These are phyloP conservation scores for Pythium brassicae DNA, from an alignment of 352 stramenopile genomes.

Conservation along the genomic window DNA sequence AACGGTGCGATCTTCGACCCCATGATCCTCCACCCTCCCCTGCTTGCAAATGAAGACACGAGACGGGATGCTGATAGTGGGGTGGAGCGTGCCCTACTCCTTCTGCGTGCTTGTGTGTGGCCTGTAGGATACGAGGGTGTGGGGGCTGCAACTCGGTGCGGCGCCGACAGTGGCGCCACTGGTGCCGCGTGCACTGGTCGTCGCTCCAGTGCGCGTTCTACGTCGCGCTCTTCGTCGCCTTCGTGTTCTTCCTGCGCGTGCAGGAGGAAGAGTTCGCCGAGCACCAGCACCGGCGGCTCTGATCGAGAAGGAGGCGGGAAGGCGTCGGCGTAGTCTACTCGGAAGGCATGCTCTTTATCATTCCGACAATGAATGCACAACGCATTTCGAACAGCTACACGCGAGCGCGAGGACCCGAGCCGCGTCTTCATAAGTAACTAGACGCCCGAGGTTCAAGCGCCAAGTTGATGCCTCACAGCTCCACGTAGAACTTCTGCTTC, in stretches of 20 bases:
- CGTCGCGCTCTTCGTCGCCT: constrained; percentile 51
- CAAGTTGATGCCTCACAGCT: too few relatives aligned
- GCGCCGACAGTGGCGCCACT: constrained; percentile 40
- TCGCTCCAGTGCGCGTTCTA: constrained; percentile 61
- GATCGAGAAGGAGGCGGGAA: not conserved
- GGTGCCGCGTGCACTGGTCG: constrained; percentile 47
- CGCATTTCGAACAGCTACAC: constrained; percentile 7
- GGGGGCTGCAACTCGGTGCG: not conserved
- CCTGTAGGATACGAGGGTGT: not conserved
- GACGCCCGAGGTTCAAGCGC: not conserved
- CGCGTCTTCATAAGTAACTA: constrained; percentile 7
- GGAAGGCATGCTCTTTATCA: too few relatives aligned
- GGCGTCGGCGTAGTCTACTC: too few relatives aligned
- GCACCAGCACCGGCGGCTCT: constrained; percentile 4
- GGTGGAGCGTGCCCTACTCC: too few relatives aligned
- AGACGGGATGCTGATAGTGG: too few relatives aligned
- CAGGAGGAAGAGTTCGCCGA: constrained; percentile 53
- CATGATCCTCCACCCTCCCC: too few relatives aligned
- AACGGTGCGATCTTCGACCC: too few relatives aligned
- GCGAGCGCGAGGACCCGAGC: not conserved
- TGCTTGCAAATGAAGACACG: too few relatives aligned
- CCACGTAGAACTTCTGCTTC: constrained; percentile 22
- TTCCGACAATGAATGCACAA: not conserved
- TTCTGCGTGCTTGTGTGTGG: too few relatives aligned
- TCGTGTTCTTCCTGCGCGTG: constrained; percentile 57